Evolutionary conservation across 2,329 filamentous ascomycete species (phyloP), one percentile per base, ranked within the genome.

Genomic region (Colletotrichum musicola): DNA sequence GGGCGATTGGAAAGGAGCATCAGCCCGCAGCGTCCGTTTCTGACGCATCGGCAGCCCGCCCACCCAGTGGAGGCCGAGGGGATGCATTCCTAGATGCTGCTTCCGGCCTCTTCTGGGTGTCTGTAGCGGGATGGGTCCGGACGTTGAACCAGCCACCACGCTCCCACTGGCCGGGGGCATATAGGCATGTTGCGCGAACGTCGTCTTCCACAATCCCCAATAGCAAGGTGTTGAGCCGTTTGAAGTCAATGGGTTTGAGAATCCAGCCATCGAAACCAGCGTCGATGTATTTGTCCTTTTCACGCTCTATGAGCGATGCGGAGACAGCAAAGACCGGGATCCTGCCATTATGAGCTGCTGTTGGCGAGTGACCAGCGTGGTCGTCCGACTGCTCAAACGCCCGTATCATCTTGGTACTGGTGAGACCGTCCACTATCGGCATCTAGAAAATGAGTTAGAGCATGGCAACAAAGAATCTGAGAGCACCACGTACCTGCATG

Each of bases 251-350:
- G 0, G 94, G 94, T 75, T 97, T 97, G 65, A 97, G 82, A 27
- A 97, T 94, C 94, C 94, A 97, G 25, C 92, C 94, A 72, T 97
- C 94, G 72, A 97, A 97, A 0, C 94, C 94, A 6, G 90, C 89
- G 51, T 92, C 85, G 50, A 94, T 87, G 72, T 97, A 97, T 0
- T 80, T 86, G 47, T 90, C 83, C 58, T 83, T 86, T 51, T 94
- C 87, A 18, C 84, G 86, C 76, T 97, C 94, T 1, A 92, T 75
- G 1, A 97, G 82, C 0, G 93, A 95, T 7, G 94, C 94, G 0
- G 94, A 97, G 0, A 97, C 93, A 0, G 93, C 94, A 73, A 97
- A 93, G 58, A 97, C 92, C 0, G 94, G 93, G 2, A 95, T 86
- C 38, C 92, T 87, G 25, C 89, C 87, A 60, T 93, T 92, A 1